Evolutionary conservation across 306 rosid species (phyloP).

Genomic region (Vigna reflexopilosa): DNA sequence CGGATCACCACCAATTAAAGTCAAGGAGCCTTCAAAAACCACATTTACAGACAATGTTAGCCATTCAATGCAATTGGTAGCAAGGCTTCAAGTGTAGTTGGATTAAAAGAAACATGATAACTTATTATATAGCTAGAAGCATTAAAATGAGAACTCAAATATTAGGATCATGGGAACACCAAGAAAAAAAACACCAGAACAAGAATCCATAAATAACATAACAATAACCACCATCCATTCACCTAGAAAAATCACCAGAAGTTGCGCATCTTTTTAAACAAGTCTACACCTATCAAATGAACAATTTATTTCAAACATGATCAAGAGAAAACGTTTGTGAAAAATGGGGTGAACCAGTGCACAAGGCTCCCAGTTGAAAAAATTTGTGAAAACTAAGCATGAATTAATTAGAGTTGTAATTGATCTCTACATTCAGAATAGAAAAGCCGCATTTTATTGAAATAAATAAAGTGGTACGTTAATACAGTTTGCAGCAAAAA

Average conservation of each 20-base stretch:
- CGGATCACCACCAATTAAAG: slow-evolving; percentile 95
- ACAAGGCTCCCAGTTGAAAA: slow-evolving; percentile 1
- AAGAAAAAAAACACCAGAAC: not conserved
- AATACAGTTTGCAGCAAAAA: not conserved
- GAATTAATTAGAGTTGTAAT: slow-evolving; percentile 8
- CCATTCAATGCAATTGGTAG: slow-evolving; percentile 1
- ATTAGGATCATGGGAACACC: slow-evolving; percentile 10
- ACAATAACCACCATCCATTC: slow-evolving; percentile 15
- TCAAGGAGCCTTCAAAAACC: slow-evolving; percentile 78
- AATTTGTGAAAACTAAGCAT: not conserved
- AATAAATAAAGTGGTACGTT: not conserved
- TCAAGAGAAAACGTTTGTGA: not conserved
- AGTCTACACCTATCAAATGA: slow-evolving; percentile 20
- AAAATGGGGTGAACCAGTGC: not conserved
- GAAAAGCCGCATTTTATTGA: slow-evolving; percentile 13
- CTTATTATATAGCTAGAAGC: slow-evolving; percentile 27
- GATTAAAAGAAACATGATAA: not conserved
- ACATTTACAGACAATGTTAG: slow-evolving; percentile 46
- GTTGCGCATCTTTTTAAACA: slow-evolving; percentile 12
- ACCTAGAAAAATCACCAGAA: slow-evolving; percentile 27
- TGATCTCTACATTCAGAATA: slow-evolving; percentile 17
- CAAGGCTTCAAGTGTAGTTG: slow-evolving; percentile 17
- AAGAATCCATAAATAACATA: not conserved
- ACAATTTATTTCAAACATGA: not conserved
- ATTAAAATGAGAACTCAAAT: slow-evolving; percentile 28